Conservation (phyloP, 805 yeast genomes). For the Candida silvatica region DNA sequence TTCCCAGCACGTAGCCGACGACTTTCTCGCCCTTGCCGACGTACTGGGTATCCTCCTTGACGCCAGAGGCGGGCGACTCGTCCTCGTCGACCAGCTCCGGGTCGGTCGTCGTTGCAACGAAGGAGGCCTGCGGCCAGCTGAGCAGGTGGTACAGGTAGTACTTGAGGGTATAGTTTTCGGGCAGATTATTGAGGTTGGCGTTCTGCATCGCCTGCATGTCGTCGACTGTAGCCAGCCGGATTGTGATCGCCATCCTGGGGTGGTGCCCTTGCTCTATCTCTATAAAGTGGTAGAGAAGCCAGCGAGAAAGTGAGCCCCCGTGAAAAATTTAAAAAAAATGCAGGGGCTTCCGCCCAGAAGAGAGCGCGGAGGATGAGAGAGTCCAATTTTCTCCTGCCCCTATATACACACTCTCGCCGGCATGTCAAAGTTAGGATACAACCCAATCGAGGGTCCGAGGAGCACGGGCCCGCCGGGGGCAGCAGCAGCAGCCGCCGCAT, state of each 20-base stretch:
- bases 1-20: slow-evolving; percentile 94
- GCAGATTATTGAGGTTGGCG: slow-evolving; percentile 84
- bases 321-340: too few relatives aligned
- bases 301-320: too few relatives aligned
- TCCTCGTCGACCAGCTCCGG: slow-evolving; percentile 26
- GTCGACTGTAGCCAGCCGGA: slow-evolving; percentile 76
- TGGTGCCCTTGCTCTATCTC: too few relatives aligned
- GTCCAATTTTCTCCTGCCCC: too few relatives aligned
- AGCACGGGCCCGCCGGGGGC: slow-evolving; percentile 18
- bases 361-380: not conserved
- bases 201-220: slow-evolving; percentile 95
- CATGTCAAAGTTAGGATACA: slow-evolving; percentile 20
- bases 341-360: too few relatives aligned
- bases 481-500: too few relatives aligned
- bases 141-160: slow-evolving; percentile 90
- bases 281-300: too few relatives aligned
- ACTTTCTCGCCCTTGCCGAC: slow-evolving; percentile 64
- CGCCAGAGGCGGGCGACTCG: slow-evolving; percentile 5
- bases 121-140: slow-evolving; percentile 97
- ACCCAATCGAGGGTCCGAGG: slow-evolving; percentile 22
- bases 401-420: too few relatives aligned
- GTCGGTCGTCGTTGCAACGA: slow-evolving; percentile 81
- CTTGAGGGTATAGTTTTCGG: slow-evolving; percentile 89
- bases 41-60: slow-evolving; percentile 35
- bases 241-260: slow-evolving; percentile 73